phyloP scores from a whole-genome alignment of 257 asterid genomes.

The Solanum phureja region DNA sequence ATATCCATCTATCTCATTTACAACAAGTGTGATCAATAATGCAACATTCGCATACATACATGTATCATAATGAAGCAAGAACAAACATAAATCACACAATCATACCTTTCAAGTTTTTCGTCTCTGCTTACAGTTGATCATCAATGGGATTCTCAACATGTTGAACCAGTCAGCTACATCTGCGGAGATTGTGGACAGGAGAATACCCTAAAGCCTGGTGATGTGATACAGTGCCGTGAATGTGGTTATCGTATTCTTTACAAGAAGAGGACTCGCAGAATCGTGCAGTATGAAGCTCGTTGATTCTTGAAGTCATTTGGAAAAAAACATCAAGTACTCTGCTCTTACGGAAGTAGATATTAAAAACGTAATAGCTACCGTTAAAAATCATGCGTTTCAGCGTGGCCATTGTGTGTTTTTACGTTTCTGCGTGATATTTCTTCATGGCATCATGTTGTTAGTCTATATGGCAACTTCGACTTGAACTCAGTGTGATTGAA shows the following conservation, averaged over 20 bases:
- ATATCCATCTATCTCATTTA: too few species aligned
- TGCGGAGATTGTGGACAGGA: slow-evolving; percentile 94
- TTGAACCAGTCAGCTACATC: slow-evolving; percentile 51
- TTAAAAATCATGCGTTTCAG: not conserved
- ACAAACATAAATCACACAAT: too few species aligned
- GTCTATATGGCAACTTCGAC: not conserved
- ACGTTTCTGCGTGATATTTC: not conserved
- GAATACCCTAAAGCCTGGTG: slow-evolving; percentile 67
- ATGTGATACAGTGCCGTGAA: slow-evolving; percentile 85
- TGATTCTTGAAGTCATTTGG: not conserved
- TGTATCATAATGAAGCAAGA: too few species aligned
- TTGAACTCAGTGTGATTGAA: not conserved
- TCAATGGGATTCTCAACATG: slow-evolving; percentile 65
- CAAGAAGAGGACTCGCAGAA: slow-evolving; percentile 91
- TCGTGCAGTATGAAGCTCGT: slow-evolving; percentile 9
- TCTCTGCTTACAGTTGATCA: not conserved
- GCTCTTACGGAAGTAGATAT: not conserved
- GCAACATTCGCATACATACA: too few species aligned
- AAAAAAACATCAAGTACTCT: not conserved
- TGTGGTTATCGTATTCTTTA: slow-evolving; percentile 86
- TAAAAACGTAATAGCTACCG: not conserved
- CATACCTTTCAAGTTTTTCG: too few species aligned
- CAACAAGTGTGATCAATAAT: too few species aligned
- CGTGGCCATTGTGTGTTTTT: not conserved
- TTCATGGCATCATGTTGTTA: not conserved